A percentile compares a stretch with the other conserved stretches of the same genome.
phyloP scores from a whole-genome alignment of 2,329 filamentous ascomycete species.

The Venturia aucupariae region DNA sequence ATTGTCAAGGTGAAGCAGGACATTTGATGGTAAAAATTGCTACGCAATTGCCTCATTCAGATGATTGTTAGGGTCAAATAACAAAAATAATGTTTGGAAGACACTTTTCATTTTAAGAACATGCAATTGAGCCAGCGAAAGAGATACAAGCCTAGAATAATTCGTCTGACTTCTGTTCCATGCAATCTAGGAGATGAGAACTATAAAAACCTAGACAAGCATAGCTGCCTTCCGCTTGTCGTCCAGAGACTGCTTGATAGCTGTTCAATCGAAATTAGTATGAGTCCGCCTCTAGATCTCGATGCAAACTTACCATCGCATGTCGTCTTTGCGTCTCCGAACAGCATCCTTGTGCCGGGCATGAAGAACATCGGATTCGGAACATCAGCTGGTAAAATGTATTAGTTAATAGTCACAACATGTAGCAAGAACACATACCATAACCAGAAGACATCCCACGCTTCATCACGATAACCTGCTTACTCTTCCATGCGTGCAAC shows the following conservation, averaged over 20 bases:
- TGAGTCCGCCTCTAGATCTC: too few relatives aligned
- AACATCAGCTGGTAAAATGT: slow-evolving; percentile 56
- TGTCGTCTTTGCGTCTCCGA: slow-evolving; percentile 77
- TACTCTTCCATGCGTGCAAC: slow-evolving; percentile 86
- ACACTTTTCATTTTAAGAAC: too few relatives aligned
- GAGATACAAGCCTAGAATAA: too few relatives aligned
- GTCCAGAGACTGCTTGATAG: slow-evolving; percentile 12
- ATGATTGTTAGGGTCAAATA: too few relatives aligned
- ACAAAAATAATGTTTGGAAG: too few relatives aligned
- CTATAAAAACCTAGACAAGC: slow-evolving; percentile 11
- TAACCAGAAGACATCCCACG: slow-evolving; percentile 81
- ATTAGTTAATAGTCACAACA: slow-evolving; percentile 13
- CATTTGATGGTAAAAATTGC: not conserved
- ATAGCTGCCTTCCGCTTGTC: slow-evolving; percentile 15
- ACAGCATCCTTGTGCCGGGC: slow-evolving; percentile 82
- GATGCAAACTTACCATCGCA: slow-evolving; percentile 51
- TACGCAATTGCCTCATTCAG: too few relatives aligned
- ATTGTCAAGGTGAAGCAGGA: not conserved
- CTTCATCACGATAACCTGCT: slow-evolving; percentile 91
- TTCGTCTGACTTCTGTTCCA: too few relatives aligned
- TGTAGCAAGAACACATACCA: slow-evolving; percentile 41
- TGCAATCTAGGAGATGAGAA: not conserved
- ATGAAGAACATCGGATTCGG: slow-evolving; percentile 92
- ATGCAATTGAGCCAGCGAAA: too few relatives aligned
- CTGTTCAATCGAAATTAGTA: slow-evolving; percentile 1